Evolutionary conservation across 805 yeast species (phyloP).

Genomic region (Lipomyces orientalis): DNA sequence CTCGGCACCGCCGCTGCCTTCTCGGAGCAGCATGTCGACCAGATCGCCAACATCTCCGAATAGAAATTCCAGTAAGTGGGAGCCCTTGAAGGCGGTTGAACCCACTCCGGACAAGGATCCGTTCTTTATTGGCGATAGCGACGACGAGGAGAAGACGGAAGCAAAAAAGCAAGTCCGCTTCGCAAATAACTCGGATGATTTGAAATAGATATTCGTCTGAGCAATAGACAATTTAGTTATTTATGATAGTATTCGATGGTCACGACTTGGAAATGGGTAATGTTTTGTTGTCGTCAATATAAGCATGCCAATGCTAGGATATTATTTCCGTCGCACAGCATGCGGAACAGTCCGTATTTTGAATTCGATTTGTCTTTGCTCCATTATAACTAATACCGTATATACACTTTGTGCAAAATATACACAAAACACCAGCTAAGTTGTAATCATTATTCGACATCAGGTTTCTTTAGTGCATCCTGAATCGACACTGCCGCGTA

Average conservation of each 20-base stretch:
- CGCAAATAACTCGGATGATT: slow-evolving; percentile 16
- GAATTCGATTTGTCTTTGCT: not conserved
- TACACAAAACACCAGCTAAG: not conserved
- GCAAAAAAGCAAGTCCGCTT: slow-evolving; percentile 33
- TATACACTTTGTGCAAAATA: not conserved
- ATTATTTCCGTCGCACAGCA: not conserved
- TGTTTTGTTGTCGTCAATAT: slow-evolving; percentile 1
- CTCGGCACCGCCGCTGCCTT: slow-evolving; percentile 15
- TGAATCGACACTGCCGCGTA: slow-evolving; percentile 74
- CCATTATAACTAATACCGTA: not conserved
- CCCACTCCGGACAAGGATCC: slow-evolving; percentile 57
- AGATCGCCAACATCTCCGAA: slow-evolving; percentile 4
- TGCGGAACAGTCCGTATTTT: not conserved
- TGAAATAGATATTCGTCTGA: slow-evolving; percentile 6
- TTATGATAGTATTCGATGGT: not conserved
- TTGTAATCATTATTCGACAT: not conserved
- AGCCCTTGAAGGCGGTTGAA: slow-evolving; percentile 49
- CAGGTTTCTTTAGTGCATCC: slow-evolving; percentile 64
- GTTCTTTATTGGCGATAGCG: slow-evolving; percentile 58
- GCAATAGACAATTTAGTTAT: not conserved
- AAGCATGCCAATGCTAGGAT: not conserved
- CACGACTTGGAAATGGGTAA: not conserved
- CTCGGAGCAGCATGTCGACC: slow-evolving; percentile 5
- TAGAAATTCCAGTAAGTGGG: slow-evolving; percentile 48
- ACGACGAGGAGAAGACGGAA: slow-evolving; percentile 46